These are phyloP conservation scores for Plasmodium gonderi DNA, from an alignment of 169 alveolate species.

Conservation along the genomic window DNA sequence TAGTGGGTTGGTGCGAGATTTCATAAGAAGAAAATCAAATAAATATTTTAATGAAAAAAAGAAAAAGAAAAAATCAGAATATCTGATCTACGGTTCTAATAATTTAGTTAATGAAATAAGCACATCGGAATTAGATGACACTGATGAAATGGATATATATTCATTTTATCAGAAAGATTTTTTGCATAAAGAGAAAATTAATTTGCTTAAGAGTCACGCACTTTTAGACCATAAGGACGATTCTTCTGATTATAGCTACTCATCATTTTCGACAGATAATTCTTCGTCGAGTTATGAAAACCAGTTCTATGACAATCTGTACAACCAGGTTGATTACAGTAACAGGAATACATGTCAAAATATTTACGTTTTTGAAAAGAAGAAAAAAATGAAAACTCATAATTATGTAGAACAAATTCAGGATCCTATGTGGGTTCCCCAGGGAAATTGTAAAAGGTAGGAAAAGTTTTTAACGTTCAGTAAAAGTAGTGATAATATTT, in stretches of 20 bases:
- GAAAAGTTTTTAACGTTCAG: too few species aligned
- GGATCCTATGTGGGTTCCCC: conserved; percentile 54
- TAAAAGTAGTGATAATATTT: too few species aligned
- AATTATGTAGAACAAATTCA: conserved; percentile 2
- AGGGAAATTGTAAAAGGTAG: conserved; percentile 30
- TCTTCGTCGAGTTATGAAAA: conserved; percentile 9
- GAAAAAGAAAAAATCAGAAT: neutral
- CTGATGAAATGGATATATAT: neutral
- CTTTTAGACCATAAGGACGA: neutral
- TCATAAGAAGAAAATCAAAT: neutral
- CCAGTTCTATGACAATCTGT: conserved; percentile 15
- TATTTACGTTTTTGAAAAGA: conserved; percentile 20
- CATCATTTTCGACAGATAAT: neutral
- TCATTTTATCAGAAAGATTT: neutral
- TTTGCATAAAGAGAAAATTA: neutral
- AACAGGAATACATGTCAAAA: neutral
- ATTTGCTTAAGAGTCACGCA: neutral
- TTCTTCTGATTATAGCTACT: conserved; percentile 11
- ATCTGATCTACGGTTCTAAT: conserved; percentile 4
- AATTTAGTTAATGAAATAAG: conserved; percentile 11
- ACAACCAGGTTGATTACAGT: conserved; percentile 7
- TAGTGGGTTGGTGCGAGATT: neutral
- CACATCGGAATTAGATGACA: conserved; percentile 9
- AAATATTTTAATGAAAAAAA: neutral
- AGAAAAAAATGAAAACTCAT: neutral